A percentile compares a stretch with the other conserved stretches of the same genome.
phyloP scores from a whole-genome alignment of 73 alveolate genomes.

The Tetrahymena borealis region DNA sequence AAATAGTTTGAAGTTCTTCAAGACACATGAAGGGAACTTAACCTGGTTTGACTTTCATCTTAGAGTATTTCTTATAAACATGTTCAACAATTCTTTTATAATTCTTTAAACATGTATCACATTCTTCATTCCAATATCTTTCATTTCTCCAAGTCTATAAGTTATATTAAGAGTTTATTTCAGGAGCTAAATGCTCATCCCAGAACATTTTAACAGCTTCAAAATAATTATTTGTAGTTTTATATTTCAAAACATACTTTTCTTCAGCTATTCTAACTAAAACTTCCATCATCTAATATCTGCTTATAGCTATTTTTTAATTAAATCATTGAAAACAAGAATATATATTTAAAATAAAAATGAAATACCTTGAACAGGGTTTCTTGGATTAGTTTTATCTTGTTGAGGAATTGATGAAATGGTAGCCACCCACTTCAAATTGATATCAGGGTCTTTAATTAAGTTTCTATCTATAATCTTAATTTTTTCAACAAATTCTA shows the following conservation, averaged over 20 bases:
- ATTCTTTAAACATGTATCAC: conserved; percentile 58
- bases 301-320: background rate
- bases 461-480: conserved; percentile 27
- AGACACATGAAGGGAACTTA: conserved; percentile 60
- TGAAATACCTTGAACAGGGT: background rate
- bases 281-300: conserved; percentile 42
- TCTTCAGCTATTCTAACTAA: conserved; percentile 39
- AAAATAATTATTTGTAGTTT: conserved; percentile 4
- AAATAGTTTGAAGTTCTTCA: conserved; percentile 50
- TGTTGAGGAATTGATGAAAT: background rate
- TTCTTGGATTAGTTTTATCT: background rate
- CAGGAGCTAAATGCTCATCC: conserved; percentile 22
- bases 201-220: conserved; percentile 57
- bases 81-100: conserved; percentile 34
- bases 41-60: conserved; percentile 57
- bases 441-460: background rate
- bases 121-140: conserved; percentile 55
- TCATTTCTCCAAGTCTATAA: conserved; percentile 59
- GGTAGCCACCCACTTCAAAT: background rate
- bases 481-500: conserved; percentile 41
- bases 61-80: conserved; percentile 50
- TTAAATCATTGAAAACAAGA: background rate
- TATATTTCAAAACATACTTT: conserved; percentile 6
- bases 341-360: background rate
- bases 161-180: background rate